phyloP scores from a whole-genome alignment of 306 rosid species.

The Senna tora region DNA sequence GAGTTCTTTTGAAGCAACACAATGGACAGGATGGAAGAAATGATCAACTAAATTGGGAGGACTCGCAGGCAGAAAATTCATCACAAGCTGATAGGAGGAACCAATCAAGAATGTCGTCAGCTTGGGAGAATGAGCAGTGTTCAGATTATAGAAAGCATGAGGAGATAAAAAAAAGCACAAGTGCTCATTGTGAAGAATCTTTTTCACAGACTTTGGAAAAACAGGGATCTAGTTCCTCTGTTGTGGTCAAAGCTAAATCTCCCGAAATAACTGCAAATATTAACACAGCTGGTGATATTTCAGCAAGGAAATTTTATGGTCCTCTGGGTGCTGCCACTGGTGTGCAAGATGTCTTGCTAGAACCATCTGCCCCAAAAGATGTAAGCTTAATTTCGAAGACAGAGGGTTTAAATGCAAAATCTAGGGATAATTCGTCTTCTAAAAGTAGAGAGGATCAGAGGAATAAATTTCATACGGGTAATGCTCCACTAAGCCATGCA shows the following conservation, averaged over 20 bases:
- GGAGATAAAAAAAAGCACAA: slow-evolving; percentile 49
- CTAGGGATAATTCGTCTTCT: slow-evolving; percentile 63
- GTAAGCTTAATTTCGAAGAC: slow-evolving; percentile 74
- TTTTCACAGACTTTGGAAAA: slow-evolving; percentile 52
- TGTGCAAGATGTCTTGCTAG: slow-evolving; percentile 46
- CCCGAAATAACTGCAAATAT: slow-evolving; percentile 44
- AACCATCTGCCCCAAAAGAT: slow-evolving; percentile 59
- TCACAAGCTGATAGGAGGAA: slow-evolving; percentile 41
- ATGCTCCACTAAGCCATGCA: slow-evolving; percentile 44
- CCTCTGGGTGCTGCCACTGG: slow-evolving; percentile 39
- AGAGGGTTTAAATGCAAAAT: slow-evolving; percentile 91
- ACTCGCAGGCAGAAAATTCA: slow-evolving; percentile 40
- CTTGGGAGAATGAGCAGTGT: slow-evolving; percentile 64
- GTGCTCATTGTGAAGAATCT: slow-evolving; percentile 48
- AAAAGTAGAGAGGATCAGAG: slow-evolving; percentile 53
- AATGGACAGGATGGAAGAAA: slow-evolving; percentile 60
- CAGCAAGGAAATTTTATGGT: slow-evolving; percentile 48
- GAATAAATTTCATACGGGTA: slow-evolving; percentile 46
- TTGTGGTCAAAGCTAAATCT: slow-evolving; percentile 39
- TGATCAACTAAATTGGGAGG: slow-evolving; percentile 61
- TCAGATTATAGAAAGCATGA: slow-evolving; percentile 54
- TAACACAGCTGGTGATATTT: slow-evolving; percentile 49
- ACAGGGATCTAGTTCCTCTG: slow-evolving; percentile 49
- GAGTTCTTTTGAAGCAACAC: slow-evolving; percentile 83
- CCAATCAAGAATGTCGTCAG: slow-evolving; percentile 40